Base-by-base conservation (phyloP, 179 eudicot species). In the Carnegiea gigantea region DNA sequence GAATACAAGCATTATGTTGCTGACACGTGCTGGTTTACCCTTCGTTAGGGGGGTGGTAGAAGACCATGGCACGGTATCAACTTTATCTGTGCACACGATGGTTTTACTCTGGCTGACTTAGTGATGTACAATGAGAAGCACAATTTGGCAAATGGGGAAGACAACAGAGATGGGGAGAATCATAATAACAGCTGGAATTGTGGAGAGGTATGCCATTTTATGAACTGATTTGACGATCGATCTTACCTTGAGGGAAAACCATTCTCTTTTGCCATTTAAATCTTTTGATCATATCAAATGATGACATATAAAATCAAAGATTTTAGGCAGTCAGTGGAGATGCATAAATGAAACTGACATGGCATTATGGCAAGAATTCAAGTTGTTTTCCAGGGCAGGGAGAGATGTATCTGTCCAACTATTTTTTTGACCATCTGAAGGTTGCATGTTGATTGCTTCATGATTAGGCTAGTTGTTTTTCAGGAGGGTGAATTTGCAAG, bases 181-280 rank as follows among this genome's bases (percentile, higher is more conserved):
- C 97, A 96, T 81, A 94, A 96, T 80, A 92, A 90, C 81, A 96
- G 97, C 90, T 96, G 99, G 99, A 94, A 96, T 75, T 94, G 99
- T 85, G 99, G 99, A 75, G 89, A 93, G 93, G 99, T 95, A 87
- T 78, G 84, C 77, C 36, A 75, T 70, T 43, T 62, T 73, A 23
- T 80, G 78, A 80, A n/a, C 20, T 46, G 48, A 28, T 71, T 57
- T 15, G 28, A 14, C 23, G 67, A 44, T 44, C 36, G 10, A 48
- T 54, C 38, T 76, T 62, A 23, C 74, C 38, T 44, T 28, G 51
- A 33, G 72, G n/a, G 77, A 28, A 67, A 83, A 59, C 15, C 71
- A 28, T 23, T 48, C 57, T 53, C 17, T 71, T 30, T 23, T 67
- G 67, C 36, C 68, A 51, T 28, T 20, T 70, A 18, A 13, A 18